phyloP scores from a whole-genome alignment of 306 rosid species.

The Castanea sativa region DNA sequence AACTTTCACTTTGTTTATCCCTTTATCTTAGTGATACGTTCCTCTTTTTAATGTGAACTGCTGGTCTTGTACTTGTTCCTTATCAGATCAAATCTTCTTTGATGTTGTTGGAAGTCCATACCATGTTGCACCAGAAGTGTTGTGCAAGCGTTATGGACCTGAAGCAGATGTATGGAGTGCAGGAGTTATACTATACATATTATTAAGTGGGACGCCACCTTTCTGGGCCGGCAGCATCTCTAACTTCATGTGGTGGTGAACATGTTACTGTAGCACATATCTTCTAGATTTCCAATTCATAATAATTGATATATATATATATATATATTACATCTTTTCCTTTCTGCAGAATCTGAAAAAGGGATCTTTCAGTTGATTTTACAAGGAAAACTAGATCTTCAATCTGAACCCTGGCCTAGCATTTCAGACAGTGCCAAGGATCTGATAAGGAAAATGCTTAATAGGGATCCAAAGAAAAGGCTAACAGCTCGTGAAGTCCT shows the following conservation, averaged over 20 bases:
- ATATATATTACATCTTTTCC: neutral
- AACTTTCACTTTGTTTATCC: no score
- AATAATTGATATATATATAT: neutral
- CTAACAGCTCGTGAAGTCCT: conserved; percentile 16
- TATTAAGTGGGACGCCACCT: conserved; percentile 65
- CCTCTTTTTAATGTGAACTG: neutral
- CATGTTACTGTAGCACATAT: neutral
- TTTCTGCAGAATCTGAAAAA: conserved; percentile 43
- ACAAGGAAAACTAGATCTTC: conserved; percentile 49
- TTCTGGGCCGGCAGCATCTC: conserved; percentile 56
- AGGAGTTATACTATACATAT: conserved; percentile 57
- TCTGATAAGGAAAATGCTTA: conserved; percentile 56
- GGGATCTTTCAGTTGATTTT: conserved; percentile 56
- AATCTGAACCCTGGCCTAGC: conserved; percentile 65
- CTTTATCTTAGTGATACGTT: no score
- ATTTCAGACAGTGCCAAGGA: conserved; percentile 62
- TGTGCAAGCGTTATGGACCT: conserved; percentile 59
- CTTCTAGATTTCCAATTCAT: neutral
- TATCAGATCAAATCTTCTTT: conserved; percentile 53
- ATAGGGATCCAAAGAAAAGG: conserved; percentile 16
- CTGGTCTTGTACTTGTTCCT: neutral
- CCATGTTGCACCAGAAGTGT: conserved; percentile 67
- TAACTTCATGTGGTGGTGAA: neutral
- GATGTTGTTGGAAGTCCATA: conserved; percentile 70
- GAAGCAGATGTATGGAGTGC: conserved; percentile 73